Evolutionary conservation across 2,329 filamentous ascomycete genomes (phyloP).

Genomic region (Ophiostoma sp.): DNA sequence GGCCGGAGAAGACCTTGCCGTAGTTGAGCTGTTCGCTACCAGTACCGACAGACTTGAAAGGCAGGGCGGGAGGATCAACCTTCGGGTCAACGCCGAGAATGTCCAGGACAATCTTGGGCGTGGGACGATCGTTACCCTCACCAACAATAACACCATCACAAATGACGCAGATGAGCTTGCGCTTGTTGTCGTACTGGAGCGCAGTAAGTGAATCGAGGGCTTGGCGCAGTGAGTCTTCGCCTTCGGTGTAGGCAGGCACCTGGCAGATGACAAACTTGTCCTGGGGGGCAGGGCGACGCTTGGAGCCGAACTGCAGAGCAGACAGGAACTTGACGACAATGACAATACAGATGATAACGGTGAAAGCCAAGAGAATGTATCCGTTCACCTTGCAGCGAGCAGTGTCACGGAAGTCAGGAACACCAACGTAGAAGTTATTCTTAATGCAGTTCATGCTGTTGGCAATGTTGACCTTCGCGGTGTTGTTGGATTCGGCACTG

Average conservation of each 20-base stretch:
- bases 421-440: slow-evolving; percentile 76
- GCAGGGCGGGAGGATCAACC: slow-evolving; percentile 86
- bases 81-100: slow-evolving; percentile 96
- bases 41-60: slow-evolving; percentile 86
- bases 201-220: slow-evolving; percentile 91
- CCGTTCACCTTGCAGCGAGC: slow-evolving; percentile 81
- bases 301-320: slow-evolving; percentile 87
- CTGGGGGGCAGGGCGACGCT: slow-evolving; percentile 80
- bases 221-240: slow-evolving; percentile 88
- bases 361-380: slow-evolving; percentile 81
- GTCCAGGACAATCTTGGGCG: slow-evolving; percentile 94
- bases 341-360: slow-evolving; percentile 73
- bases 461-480: slow-evolving; percentile 44
- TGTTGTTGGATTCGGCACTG: slow-evolving; percentile 48
- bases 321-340: slow-evolving; percentile 86
- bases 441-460: slow-evolving; percentile 77
- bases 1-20: slow-evolving; percentile 94
- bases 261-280: slow-evolving; percentile 99
- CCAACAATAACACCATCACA: slow-evolving; percentile 97
- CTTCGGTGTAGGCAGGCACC: slow-evolving; percentile 95
- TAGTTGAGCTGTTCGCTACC: slow-evolving; percentile 94
- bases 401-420: slow-evolving; percentile 73
- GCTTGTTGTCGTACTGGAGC: slow-evolving; percentile 95
- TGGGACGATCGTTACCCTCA: slow-evolving; percentile 90
- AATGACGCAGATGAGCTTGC: slow-evolving; percentile 92